Evolutionary conservation across 768 basidiomycete genomes (phyloP), one percentile per base, ranked within the genome.

Genomic region (Amanita thiersii): DNA sequence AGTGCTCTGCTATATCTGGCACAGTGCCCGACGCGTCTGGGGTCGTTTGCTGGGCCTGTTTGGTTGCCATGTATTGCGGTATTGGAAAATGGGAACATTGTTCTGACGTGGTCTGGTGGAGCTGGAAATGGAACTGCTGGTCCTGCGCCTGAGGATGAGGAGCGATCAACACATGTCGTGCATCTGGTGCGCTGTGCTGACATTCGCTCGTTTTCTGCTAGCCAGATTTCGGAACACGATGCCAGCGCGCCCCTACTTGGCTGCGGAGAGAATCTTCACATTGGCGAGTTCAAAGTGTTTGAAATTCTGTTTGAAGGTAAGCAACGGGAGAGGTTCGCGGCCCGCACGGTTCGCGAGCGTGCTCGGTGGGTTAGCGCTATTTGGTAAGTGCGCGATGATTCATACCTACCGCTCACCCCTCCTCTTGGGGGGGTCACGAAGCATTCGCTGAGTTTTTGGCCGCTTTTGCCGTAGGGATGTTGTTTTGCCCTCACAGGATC

Each of bases 321-420:
- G 17, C 58, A 57, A 3, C 63, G 58, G 40, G 79, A 84, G 52
- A 73, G 66, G 41, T 84, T 87, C 54, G 83, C 80, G 0, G 76
- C 73, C 2, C 56, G 62, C 7, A 76, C 76, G 15, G 70, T 75
- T 19, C 67, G 71, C 45, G 81, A 82, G 43, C 66, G 85, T 38
- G 82, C 81, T 3, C 70, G 69, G 6, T 87, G 85, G 85, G 70
- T 87, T 37, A 81, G 79, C 50, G 73, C 78, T 2, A 75, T 86
- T 35, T 87, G 85, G 85, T 84, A 55, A 52, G 67, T 54, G 17
- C 37, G 7, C 26, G n/a, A 28, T 28, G n/a, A 7, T 28, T n/a
- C 7, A 7, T n/a, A n/a, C 6, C 26, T 7, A 28, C 6, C n/a
- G 26, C n/a, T 28, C 26, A 28, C 26, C 6, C 2, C 20, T 23